Evolutionary conservation across 176 grass and related monocot genomes (phyloP), one percentile per base, ranked within the genome.

Genomic region (Musa troglodytarum): DNA sequence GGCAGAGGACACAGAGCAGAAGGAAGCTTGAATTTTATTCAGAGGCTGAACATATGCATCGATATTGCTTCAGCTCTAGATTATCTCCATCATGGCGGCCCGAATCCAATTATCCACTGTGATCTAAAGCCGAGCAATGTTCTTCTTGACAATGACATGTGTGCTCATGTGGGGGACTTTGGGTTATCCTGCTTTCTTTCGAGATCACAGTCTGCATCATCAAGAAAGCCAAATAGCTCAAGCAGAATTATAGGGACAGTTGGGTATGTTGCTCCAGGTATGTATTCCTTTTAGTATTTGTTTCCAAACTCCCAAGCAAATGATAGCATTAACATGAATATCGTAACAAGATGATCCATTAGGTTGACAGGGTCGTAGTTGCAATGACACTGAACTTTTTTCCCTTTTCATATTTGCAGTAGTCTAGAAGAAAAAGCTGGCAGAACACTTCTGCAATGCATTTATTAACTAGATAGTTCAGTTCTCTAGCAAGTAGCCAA

Each of bases 191-290:
- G 73, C 51, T 81, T 89, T 64, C 43, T 81, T 19, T 8, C 16
- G 15, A 65, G 49, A 63, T 52, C 70, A 10, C 62, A 19, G 52
- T 21, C 12, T 3, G 0, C 52, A 4, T 53, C 51, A 49, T 2
- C 11, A 49, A 63, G 75, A 63, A 29, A 34, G n/a, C 50, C 72
- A 28, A n/a, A 61, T 24, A 74, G 62, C 50, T 74, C 82, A 16
- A n/a, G 24, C 20, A 54, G 64, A 71, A 13, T 89, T 25, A 80
- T 74, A 34, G 83, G 83, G 15, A 77, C 83, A 24, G 77, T 86
- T 73, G 83, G 83, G 13, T 89, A 89, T 10, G 79, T 89, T 21
- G 76, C 87, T 80, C 73, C 87, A 83, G 83, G 87, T 89, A 89
- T 12, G 7, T 49, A 1, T 29, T 34, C 54, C 52, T 70, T 65